These are phyloP conservation scores for Uronychia setigera DNA, from an alignment of 73 alveolate genomes.

Conservation along the genomic window DNA sequence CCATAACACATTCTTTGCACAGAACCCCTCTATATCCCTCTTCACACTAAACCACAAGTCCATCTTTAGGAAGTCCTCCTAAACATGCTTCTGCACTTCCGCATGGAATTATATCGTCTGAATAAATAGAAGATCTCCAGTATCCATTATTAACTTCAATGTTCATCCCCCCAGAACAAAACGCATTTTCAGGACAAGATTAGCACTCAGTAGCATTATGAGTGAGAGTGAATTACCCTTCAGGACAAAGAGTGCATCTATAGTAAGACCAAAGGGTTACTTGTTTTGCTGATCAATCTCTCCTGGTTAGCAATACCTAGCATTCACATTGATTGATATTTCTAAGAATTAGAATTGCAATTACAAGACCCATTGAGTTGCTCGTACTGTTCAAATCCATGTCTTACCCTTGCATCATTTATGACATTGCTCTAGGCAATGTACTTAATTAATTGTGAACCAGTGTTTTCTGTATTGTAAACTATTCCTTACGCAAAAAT, in stretches of 20 bases:
- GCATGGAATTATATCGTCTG: slow-evolving; percentile 7
- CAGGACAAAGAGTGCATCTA: background rate
- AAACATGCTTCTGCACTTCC: slow-evolving; percentile 11
- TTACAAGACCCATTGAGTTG: background rate
- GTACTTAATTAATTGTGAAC: background rate
- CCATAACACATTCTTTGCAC: slow-evolving; percentile 12
- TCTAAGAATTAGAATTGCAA: background rate
- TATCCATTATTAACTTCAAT: slow-evolving; percentile 7
- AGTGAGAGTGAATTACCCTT: background rate
- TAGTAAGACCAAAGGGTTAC: too few species aligned
- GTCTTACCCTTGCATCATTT: background rate
- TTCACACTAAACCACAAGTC: slow-evolving; percentile 6
- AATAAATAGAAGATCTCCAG: slow-evolving; percentile 9
- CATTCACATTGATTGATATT: background rate
- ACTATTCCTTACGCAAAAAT: background rate
- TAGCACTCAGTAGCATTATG: background rate
- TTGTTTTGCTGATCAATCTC: background rate
- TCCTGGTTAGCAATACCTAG: background rate
- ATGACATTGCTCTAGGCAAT: background rate
- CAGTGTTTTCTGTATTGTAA: background rate
- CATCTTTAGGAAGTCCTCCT: slow-evolving; percentile 14
- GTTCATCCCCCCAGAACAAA: background rate
- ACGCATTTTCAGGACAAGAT: slow-evolving; percentile 7
- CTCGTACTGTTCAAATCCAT: background rate
- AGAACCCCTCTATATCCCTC: slow-evolving; percentile 22